Base-by-base conservation (phyloP, 192 early-diverging fungal genomes). In the Spinellus fusiger region DNA sequence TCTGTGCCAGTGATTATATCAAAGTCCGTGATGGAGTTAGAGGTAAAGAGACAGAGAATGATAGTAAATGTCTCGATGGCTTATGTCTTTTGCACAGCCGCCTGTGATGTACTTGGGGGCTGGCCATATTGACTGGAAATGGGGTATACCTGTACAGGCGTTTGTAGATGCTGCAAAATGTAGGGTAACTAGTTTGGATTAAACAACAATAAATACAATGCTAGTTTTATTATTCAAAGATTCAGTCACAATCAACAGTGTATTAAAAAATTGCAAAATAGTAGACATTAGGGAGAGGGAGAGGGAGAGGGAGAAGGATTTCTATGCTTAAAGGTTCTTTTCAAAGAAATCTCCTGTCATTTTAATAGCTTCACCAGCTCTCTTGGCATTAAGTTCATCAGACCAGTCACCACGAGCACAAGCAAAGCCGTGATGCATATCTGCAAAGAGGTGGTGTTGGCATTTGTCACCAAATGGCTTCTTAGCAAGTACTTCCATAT, bases 111-210 rank as follows among this genome's bases (percentile, higher is more conserved):
- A 79, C 65, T 61, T 92, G n/a, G 93, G 93, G 23, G 90, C 84
- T 26, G 93, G 93, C 1, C 85, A 93, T 73, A 58, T 86, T 6
- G 91, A 94, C 61, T 94, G 85, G 83, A 94, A 94, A 71, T 72
- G 92, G 32, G 82, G 84, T 5, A 57, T 90, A 22, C 80, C 87
- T 22, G 69, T 86, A 1, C 57, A 78, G 10, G 49, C 32, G 16
- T 86, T 93, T 60, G 64, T 90, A 5, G 56, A 79, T 16, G 20
- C 59, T 16, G 37, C 59, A 25, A 33, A 50, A 9, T 61, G 59
- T n/a, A n/a, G 49, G 12, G 26, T 61, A 37, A 33, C 48, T 25
- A 49, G 51, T 26, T 16, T 61, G 16, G 49, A 61, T 37, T 61
- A 61, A 50, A n/a, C n/a, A n/a, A n/a, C n/a, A n/a, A n/a, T n/a